These are phyloP conservation scores for Sarcodon aspratus DNA, from an alignment of 768 basidiomycete genomes.

Conservation along the genomic window DNA sequence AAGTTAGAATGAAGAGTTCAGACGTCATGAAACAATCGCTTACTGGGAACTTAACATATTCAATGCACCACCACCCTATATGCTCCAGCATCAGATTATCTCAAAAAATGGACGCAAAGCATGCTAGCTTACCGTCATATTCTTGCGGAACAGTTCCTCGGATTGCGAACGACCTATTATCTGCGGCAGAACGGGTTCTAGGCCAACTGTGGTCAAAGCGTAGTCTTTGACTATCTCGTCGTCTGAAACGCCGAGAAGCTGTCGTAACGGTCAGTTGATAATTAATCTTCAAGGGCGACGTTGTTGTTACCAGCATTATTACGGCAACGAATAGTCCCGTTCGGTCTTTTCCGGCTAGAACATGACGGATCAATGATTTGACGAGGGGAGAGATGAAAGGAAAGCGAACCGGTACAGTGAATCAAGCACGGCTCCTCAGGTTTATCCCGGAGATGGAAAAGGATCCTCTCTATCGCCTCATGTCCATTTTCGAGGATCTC, in stretches of 20 bases:
- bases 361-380: background rate
- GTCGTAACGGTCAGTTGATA: background rate
- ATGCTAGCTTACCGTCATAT: constrained; percentile 5
- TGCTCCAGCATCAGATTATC: no score
- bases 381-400: background rate
- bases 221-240: constrained; percentile 30
- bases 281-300: background rate
- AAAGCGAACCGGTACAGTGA: constrained; percentile 29
- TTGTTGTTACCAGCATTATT: constrained; percentile 18
- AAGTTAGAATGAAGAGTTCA: constrained; percentile 1
- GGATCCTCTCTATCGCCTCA: constrained; percentile 20
- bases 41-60: constrained; percentile 26
- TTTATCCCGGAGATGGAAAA: constrained; percentile 25
- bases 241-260: constrained; percentile 30
- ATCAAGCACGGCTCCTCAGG: constrained; percentile 27
- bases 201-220: constrained; percentile 24
- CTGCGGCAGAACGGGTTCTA: constrained; percentile 20
- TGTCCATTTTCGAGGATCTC: constrained; percentile 21
- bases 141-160: constrained; percentile 19
- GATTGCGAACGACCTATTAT: constrained; percentile 21
- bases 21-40: no score
- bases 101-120: no score
- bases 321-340: constrained; percentile 28
- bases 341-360: constrained; percentile 31
- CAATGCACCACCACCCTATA: constrained; percentile 15